Evolutionary conservation across 495 filamentous ascomycete genomes (phyloP), one percentile per base, ranked within the genome.

Genomic region (Penicillium bialowiezense): DNA sequence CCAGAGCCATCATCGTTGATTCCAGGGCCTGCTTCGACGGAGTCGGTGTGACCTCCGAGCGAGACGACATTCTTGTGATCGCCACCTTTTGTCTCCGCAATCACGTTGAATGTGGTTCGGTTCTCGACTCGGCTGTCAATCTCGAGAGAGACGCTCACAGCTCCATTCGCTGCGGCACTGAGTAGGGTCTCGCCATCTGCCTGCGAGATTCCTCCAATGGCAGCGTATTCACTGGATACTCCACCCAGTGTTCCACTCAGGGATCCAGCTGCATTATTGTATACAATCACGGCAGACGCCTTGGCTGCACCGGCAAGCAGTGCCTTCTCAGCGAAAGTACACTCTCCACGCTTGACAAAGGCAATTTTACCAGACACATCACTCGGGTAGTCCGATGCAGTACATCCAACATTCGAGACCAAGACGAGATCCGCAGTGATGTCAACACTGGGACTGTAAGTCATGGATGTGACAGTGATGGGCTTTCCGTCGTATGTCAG

Each of bases 1-100:
- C 86, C 86, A 36, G 77, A 83, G 49, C 86, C 86, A 55, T 87
- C 74, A 58, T 87, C 83, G 63, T 87, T 86, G 73, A 87, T 83
- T 6, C 86, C 86, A 0, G 76, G 76, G 4, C 74, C 76, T 1
- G 73, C 80, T 36, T 70, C 58, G 29, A 90, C 87, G 7, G 84
- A 87, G 70, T 90, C 86, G 14, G 75, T 76, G 65, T 89, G 87
- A 3, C 76, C 84, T 36, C 85, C 86, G 0, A 87, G 59, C 4
- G 80, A 65, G 38, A 90, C 62, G 13, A 83, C 72, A 52, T 85
- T 87, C 48, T 82, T 68, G 14, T 79, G 77, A 63, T 88, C 78
- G 45, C 86, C 87, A 8, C 56, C 65, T 52, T 83, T 85, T 28
- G 83, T 81, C 57, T 80, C 76, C 8, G 85, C 87, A 45, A 88